phyloP scores from a whole-genome alignment of 768 basidiomycete species.

The Leccinum uliginosum region DNA sequence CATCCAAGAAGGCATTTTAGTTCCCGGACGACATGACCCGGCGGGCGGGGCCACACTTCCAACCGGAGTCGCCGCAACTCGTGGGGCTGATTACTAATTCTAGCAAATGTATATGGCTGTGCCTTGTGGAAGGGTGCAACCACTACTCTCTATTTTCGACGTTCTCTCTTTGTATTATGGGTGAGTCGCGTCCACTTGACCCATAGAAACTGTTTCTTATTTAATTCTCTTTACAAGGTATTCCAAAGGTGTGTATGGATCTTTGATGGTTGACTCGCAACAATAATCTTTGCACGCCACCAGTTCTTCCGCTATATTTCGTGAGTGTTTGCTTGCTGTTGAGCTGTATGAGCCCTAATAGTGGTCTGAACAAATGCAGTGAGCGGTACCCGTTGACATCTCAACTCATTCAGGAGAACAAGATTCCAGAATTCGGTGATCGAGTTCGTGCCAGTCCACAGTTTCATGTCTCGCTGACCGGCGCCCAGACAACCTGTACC shows the following conservation, averaged over 20 bases:
- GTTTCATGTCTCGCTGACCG: constrained; percentile 8
- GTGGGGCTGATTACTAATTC: not conserved
- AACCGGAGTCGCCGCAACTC: too few relatives aligned
- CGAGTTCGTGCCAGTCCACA: not conserved
- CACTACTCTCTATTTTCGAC: constrained; percentile 5
- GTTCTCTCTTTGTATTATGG: constrained; percentile 17
- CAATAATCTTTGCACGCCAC: constrained; percentile 8
- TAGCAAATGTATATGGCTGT: constrained; percentile 14
- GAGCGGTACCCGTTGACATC: constrained; percentile 98
- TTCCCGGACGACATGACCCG: too few relatives aligned
- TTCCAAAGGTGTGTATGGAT: constrained; percentile 53
- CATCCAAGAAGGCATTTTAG: too few relatives aligned
- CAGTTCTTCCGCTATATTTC: constrained; percentile 98
- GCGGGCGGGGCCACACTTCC: too few relatives aligned
- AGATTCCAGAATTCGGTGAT: constrained; percentile 96
- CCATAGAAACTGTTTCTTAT: not conserved
- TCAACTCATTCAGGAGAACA: constrained; percentile 96
- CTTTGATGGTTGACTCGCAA: not conserved
- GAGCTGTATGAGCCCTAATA: not conserved
- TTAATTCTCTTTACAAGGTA: constrained; percentile 35
- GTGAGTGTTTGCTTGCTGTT: constrained; percentile 38
- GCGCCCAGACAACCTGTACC: constrained; percentile 75
- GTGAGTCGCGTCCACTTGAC: constrained; percentile 5
- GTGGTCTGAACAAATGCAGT: constrained; percentile 37
- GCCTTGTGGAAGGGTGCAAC: not conserved